These are phyloP conservation scores for Petunia axillaris DNA, from an alignment of 257 asterid genomes.

Conservation along the genomic window DNA sequence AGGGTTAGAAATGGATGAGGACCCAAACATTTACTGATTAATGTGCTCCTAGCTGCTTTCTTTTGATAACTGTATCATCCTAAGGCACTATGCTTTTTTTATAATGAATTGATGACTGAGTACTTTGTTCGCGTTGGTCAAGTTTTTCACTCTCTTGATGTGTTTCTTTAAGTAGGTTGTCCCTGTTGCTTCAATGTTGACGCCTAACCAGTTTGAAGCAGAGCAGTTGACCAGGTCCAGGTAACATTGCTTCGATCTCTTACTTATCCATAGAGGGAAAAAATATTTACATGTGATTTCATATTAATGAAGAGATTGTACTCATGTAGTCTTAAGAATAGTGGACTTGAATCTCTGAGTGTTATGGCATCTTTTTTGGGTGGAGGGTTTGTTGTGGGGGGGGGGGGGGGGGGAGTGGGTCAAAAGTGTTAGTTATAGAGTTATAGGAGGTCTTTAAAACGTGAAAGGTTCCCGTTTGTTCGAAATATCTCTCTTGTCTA, in stretches of 20 bases:
- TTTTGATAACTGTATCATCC: not conserved
- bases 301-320: not conserved
- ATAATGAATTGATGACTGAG: slow-evolving; percentile 18
- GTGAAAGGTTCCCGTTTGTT: not conserved
- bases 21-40: slow-evolving; percentile 13
- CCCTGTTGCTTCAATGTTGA: slow-evolving; percentile 95
- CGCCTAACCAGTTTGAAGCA: slow-evolving; percentile 99
- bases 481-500: slow-evolving; percentile 1
- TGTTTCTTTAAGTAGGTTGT: slow-evolving; percentile 65
- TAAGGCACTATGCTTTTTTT: not conserved
- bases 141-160: slow-evolving; percentile 32
- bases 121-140: not conserved
- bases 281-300: not conserved
- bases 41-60: not conserved
- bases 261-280: slow-evolving; percentile 19
- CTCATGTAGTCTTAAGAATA: not conserved
- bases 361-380: not conserved
- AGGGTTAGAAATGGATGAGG: slow-evolving; percentile 20
- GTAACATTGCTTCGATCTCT: slow-evolving; percentile 45
- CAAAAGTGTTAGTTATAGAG: not conserved
- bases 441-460: slow-evolving; percentile 4
- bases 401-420: not conserved
- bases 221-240: slow-evolving; percentile 79
- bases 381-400: too few species aligned
- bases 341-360: slow-evolving; percentile 18